These are phyloP conservation scores for Trametes coccinea DNA, from an alignment of 768 basidiomycete species.

Conservation along the genomic window DNA sequence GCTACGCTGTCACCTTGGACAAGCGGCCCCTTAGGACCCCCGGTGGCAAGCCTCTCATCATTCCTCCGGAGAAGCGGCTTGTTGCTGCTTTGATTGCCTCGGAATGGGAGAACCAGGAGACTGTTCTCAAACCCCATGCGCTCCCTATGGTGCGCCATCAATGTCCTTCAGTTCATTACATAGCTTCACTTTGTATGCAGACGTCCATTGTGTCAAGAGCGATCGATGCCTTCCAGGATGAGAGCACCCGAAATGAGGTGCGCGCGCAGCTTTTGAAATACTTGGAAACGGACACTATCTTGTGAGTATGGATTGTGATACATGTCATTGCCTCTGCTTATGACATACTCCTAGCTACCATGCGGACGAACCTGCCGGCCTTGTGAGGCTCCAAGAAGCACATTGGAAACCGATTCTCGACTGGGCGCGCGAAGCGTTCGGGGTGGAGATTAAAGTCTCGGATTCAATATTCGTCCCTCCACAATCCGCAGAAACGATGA, in stretches of 20 bases:
- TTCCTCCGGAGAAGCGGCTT: conserved; percentile 70
- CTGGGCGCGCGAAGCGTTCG: conserved; percentile 72
- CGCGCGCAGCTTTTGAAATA: conserved; percentile 74
- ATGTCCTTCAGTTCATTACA: neutral
- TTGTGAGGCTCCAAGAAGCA: conserved; percentile 74
- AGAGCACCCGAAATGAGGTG: conserved; percentile 58
- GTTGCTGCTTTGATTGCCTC: conserved; percentile 85
- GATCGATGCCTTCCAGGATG: conserved; percentile 71
- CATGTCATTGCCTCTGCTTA: neutral
- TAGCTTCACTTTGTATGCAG: conserved; percentile 39
- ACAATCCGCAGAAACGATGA: conserved; percentile 70
- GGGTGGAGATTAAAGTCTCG: conserved; percentile 65
- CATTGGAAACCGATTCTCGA: conserved; percentile 89
- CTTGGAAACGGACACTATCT: conserved; percentile 93
- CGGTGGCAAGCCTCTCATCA: conserved; percentile 66
- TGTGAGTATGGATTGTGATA: conserved; percentile 45
- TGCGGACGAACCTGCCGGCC: conserved; percentile 69
- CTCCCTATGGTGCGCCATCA: conserved; percentile 73
- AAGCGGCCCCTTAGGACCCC: conserved; percentile 87
- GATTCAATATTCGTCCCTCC: conserved; percentile 68
- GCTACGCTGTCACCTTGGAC: conserved; percentile 73
- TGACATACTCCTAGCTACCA: conserved; percentile 61
- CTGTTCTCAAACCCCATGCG: conserved; percentile 82
- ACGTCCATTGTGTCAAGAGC: conserved; percentile 91
- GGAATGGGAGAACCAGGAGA: conserved; percentile 96